Conservation (phyloP, 1,284 basidiomycete genomes). For the Irpex sp. region DNA sequence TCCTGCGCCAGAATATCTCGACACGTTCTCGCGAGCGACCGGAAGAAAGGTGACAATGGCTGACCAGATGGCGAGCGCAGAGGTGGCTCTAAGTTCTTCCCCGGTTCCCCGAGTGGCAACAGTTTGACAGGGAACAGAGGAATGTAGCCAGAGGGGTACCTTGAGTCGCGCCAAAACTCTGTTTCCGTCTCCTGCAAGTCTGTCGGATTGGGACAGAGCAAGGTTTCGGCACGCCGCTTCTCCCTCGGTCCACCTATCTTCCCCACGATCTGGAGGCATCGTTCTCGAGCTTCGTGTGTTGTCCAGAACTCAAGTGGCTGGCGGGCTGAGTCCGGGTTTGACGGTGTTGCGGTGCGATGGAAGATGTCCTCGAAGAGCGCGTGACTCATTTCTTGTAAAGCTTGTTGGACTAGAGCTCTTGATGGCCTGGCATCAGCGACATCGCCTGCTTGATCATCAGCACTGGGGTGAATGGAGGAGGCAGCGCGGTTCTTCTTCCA, state of each 20-base stretch:
- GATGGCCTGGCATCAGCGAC: conserved; percentile 46
- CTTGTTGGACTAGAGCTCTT: conserved; percentile 60
- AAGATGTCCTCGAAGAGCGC: conserved; percentile 64
- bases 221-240: conserved; percentile 50
- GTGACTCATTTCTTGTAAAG: conserved; percentile 67
- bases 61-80: not conserved
- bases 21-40: conserved; percentile 46
- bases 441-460: conserved; percentile 23
- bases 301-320: conserved; percentile 68
- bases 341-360: conserved; percentile 27
- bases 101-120: conserved; percentile 31
- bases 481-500: conserved; percentile 47
- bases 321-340: not conserved
- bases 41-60: conserved; percentile 35
- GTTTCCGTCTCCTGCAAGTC: conserved; percentile 29
- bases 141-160: conserved; percentile 47
- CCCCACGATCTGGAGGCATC: conserved; percentile 64
- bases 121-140: conserved; percentile 55
- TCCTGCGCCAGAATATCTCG: conserved; percentile 46
- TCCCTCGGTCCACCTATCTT: conserved; percentile 71
- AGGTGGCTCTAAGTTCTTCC: conserved; percentile 6
- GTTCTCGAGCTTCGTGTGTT: conserved; percentile 65
- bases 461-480: conserved; percentile 12
- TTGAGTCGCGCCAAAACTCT: conserved; percentile 61
- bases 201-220: conserved; percentile 37